Base-by-base conservation (phyloP, 2,329 filamentous ascomycete species). In the Penicillium sp. region DNA sequence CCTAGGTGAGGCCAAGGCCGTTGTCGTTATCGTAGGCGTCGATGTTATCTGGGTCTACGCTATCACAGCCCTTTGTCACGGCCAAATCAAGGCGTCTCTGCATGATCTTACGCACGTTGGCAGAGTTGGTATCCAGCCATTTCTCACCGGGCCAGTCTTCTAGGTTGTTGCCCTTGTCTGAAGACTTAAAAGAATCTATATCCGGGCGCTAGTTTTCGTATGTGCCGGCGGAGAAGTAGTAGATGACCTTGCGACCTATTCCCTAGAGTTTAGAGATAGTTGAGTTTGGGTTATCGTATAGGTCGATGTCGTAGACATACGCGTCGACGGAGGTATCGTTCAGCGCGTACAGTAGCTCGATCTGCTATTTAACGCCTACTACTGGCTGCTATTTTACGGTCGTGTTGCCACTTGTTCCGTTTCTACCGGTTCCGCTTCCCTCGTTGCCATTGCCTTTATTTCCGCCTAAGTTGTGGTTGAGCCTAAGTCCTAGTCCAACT, bases 141-240 rank as follows among this genome's bases (percentile, higher is more conserved):
- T 73, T 75, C 73, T 89, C 86, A 37, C 79, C 80, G 0, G 74
- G 73, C 85, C 86, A 89, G 4, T 80, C 84, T 9, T 81, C 74
- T 4, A 89, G 69, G 5, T 68, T 66, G 3, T 76, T 75, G 18
- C 85, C 86, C 37, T 82, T 64, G 56, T 88, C 85, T 0, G 68
- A 64, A 1, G 72, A 54, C 6, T 70, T 61, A 61, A 88, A 88
- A 4, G 78, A 59, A 27, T 61, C 63, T 15, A 76, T 74, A 62
- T 89, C 86, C 0, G 75, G 68, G 3, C 86, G 77, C 72, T 78
- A 81, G 44, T 81, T 64, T 67, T 89, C 86, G 58, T 79, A 87
- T 6, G 81, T 84, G 1, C 86, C 86, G 0, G 83, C 84, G 44
- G 81, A 85, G 71, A 89, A 89, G 69, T 89, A 89, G 72, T 86